phyloP scores from a whole-genome alignment of 164 flowering plant genomes.

The Platanus orientalis region DNA sequence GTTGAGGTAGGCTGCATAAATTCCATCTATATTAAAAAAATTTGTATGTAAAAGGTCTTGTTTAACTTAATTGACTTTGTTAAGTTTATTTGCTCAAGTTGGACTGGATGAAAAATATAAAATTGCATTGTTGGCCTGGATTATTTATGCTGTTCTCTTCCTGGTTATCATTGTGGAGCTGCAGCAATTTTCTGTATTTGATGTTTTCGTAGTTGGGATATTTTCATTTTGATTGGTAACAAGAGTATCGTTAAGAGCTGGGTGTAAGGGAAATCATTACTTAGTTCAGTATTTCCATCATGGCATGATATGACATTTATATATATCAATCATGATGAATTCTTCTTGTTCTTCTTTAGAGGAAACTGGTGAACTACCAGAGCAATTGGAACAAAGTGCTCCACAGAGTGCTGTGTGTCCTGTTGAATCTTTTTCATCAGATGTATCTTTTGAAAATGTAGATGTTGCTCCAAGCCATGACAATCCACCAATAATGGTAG shows the following conservation, averaged over 20 bases:
- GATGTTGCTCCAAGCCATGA: conserved; percentile 24
- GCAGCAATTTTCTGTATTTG: background rate
- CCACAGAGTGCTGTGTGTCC: conserved; percentile 9
- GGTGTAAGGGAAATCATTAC: background rate
- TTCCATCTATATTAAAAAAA: too few relatives aligned
- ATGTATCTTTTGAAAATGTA: conserved; percentile 10
- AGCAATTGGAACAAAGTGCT: conserved; percentile 11
- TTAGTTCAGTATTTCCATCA: background rate
- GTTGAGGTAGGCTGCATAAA: too few relatives aligned
- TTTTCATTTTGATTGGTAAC: background rate
- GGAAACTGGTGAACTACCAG: conserved; percentile 39
- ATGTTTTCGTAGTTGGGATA: background rate
- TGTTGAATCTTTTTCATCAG: conserved; percentile 13
- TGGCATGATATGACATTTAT: background rate
- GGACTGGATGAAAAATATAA: too few relatives aligned
- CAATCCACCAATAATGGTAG: conserved; percentile 9
- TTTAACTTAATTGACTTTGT: too few relatives aligned
- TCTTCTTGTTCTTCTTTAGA: conserved; percentile 35
- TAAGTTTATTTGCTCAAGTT: background rate
- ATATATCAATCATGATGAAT: background rate
- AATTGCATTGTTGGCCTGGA: background rate
- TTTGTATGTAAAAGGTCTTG: too few relatives aligned
- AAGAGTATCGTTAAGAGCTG: background rate
- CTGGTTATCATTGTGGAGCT: background rate
- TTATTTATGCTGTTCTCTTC: too few relatives aligned